Base-by-base conservation (phyloP, 2,329 filamentous ascomycete species). In the Colletotrichum sojae region DNA sequence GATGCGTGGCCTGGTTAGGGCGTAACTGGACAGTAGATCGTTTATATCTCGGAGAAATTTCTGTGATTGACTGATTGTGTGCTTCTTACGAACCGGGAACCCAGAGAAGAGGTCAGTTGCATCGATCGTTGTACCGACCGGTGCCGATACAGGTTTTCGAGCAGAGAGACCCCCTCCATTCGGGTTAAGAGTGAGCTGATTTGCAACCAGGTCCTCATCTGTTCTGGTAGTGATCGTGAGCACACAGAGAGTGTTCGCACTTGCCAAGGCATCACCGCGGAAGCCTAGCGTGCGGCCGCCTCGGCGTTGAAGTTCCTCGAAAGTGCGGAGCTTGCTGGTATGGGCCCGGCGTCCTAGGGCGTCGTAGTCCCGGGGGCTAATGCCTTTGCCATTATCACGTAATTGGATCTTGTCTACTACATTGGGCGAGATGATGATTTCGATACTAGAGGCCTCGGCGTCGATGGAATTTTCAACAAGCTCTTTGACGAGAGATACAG, bases 401-500 rank as follows among this genome's bases (percentile, higher is more conserved):
- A 94, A 88, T 73, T 92, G 88, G 45, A 95, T 87, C 61, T 85
- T 87, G 77, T 92, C 90, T 60, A 94, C 77, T 0, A 90, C 91
- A 75, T 94, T 90, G 49, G 84, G 74, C 4, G 91, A 87, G 15
- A 94, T 83, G 31, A 88, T 80, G 25, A 95, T 81, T 60, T 92
- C 88, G 66, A 95, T 83, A 2, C 85, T 86, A 2, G 87, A 91
- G 13, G 92, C 91, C 60, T 85, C 83, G 8, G 92, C 91, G 78
- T 95, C 92, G 20, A 95, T 85, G 51, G 92, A 86, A 77, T 95
- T 95, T 73, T 95, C 93, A 39, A 95, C 78, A 4, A 95, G 88
- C 78, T 95, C 93, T 76, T 95, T 95, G 73, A 94, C 86, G 2
- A 93, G 80, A 12, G 87, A 86, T 13, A 83, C 80, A 0, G 92